phyloP scores from a whole-genome alignment of 23 red algal genomes.

The Gracilaria gracilis region DNA sequence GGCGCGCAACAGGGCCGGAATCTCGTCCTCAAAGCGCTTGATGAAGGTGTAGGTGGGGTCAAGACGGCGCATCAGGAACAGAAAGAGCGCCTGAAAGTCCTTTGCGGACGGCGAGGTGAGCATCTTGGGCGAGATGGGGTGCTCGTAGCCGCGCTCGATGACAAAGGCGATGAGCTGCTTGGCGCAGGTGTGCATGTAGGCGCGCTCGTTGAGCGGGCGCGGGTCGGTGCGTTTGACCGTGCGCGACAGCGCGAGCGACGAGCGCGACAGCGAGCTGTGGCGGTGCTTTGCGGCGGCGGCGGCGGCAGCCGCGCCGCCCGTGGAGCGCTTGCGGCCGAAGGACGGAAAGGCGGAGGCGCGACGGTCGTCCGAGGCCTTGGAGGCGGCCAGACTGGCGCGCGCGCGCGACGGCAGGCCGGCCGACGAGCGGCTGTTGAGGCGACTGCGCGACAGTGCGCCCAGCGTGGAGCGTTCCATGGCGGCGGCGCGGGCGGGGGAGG shows the following conservation, averaged over 20 bases:
- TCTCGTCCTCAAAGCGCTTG: constrained; percentile 90
- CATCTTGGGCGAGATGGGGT: constrained; percentile 89
- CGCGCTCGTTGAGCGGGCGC: constrained; percentile 82
- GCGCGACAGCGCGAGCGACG: constrained; percentile 11
- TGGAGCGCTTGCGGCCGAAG: constrained; percentile 33
- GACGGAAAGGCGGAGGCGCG: constrained; percentile 19
- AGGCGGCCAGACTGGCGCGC: constrained; percentile 8
- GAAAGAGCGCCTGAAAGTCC: constrained; percentile 92
- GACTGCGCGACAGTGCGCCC: constrained; percentile 32
- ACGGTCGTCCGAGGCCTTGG: neutral
- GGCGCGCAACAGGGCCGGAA: constrained; percentile 74
- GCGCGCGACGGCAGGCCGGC: constrained; percentile 13
- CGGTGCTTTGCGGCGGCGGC: neutral
- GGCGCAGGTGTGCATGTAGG: constrained; percentile 81
- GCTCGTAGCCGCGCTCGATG: constrained; percentile 87
- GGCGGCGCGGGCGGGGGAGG: neutral
- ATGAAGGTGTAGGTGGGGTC: constrained; percentile 88
- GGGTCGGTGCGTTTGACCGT: constrained; percentile 66
- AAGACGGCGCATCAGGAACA: constrained; percentile 88
- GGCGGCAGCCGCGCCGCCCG: constrained; percentile 10
- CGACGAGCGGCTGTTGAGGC: constrained; percentile 20
- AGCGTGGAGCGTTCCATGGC: constrained; percentile 51
- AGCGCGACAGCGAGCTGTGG: neutral
- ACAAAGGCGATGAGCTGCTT: constrained; percentile 88
- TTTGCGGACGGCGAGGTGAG: constrained; percentile 79